Evolutionary conservation across 192 early-diverging fungal species (phyloP), one percentile per base, ranked within the genome.

Genomic region (Dimargaris xerosporica): DNA sequence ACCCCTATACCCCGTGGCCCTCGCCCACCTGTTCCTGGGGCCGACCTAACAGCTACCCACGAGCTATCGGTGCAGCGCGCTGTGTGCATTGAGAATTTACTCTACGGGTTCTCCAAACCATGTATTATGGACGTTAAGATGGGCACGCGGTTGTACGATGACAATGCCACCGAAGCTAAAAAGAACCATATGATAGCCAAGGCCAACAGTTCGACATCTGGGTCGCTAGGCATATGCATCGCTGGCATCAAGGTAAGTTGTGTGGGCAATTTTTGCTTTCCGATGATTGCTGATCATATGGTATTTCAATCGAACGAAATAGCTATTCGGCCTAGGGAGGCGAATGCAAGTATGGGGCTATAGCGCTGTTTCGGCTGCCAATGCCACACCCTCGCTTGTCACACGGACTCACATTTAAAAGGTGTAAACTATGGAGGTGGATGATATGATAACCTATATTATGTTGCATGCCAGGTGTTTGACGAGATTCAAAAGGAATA

Each of bases 51-150:
- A 42, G 45, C 50, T 28, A 46, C 62, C 56, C 61, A 48, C 50
- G 47, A 60, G 70, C 39, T 62, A 23, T 56, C 47, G 43, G 55
- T 60, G 43, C 60, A 63, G 62, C 76, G 75, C 31, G 77, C 74
- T 55, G 65, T 91, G 17, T 85, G 85, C 63, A 67, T 95, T 58
- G 86, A 94, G 65, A 92, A 97, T 58, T 51, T 93, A 43, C 62
- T 87, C 4, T 63, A 68, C 54, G 76, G 78, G 13, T 90, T 91
- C 65, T 73, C 63, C 13, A 71, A 81, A 42, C 84, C 93, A 1
- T 94, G 89, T 63, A 71, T 94, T 13, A 69, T 90, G 46, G 94
- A 98, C 71, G 51, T 95, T 28, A 98, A 98, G 70, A 66, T 98
- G 44, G 95, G 93, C 9, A 78, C 77, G 3, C 78, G 80, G 51